These are phyloP conservation scores for Coleophoma crateriformis DNA, from an alignment of 2,329 filamentous ascomycete species.

Conservation along the genomic window DNA sequence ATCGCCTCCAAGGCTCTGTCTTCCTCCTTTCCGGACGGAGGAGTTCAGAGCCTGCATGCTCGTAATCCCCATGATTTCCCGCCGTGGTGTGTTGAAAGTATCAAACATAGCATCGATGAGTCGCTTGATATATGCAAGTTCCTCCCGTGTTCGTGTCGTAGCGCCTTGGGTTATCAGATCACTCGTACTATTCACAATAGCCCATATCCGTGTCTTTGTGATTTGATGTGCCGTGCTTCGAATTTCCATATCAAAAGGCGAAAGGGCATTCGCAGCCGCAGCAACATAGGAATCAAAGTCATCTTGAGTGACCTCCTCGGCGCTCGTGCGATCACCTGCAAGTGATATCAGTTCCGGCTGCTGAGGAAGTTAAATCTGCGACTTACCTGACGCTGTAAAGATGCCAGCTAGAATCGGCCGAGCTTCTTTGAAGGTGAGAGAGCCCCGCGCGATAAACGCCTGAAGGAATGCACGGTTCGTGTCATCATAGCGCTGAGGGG, in stretches of 20 bases:
- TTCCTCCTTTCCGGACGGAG: conserved; percentile 52
- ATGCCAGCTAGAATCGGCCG: conserved; percentile 73
- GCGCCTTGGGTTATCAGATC: conserved; percentile 84
- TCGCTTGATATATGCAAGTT: conserved; percentile 85
- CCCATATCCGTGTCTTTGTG: conserved; percentile 64
- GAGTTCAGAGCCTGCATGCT: conserved; percentile 71
- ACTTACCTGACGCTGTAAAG: conserved; percentile 41
- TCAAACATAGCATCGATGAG: conserved; percentile 91
- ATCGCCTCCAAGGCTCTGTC: conserved; percentile 18
- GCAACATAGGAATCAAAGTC: conserved; percentile 66
- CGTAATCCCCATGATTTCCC: conserved; percentile 79
- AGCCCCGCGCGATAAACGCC: conserved; percentile 73
- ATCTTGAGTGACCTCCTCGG: conserved; percentile 61
- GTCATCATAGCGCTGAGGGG: conserved; percentile 33
- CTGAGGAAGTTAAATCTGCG: neutral
- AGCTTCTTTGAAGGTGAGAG: conserved; percentile 70
- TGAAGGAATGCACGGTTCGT: conserved; percentile 86
- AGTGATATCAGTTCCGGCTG: neutral
- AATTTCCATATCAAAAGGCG: conserved; percentile 83
- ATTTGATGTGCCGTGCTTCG: conserved; percentile 66
- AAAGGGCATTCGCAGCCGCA: conserved; percentile 65
- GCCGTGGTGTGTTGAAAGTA: conserved; percentile 71
- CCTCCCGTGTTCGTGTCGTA: conserved; percentile 73
- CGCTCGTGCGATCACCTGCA: conserved; percentile 39
- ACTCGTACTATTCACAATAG: conserved; percentile 81